Base-by-base conservation (phyloP, 2,329 filamentous ascomycete species). In the Exophiala alcalophila region DNA sequence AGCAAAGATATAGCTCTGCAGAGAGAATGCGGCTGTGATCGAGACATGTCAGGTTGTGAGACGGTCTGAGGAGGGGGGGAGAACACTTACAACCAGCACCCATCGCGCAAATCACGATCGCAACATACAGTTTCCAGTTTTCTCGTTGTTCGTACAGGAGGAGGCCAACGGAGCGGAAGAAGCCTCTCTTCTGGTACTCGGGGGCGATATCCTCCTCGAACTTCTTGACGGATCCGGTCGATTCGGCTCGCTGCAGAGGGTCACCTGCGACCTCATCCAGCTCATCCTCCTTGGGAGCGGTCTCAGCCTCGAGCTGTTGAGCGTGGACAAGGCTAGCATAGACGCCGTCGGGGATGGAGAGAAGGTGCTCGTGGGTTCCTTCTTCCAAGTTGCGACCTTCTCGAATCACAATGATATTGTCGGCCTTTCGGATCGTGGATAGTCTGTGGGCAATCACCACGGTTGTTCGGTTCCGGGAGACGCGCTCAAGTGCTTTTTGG, bases 371-470 rank as follows among this genome's bases (percentile, higher is more conserved):
- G 52, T 94, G 88, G 0, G 77, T 87, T 0, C 88, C 88, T 53
- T 82, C 70, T 61, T 94, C 86, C 6, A 83, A 73, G 0, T 88
- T 77, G 38, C 73, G 66, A 2, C 88, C 88, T 54, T 83, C 77
- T 34, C 83, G 74, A 39, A 94, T 64, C 1, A 94, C 87, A 5
- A 89, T 70, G 40, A 94, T 94, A 25, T 80, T 78, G 58, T 94
- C 83, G 3, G 87, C 86, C 51, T 84, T 81, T 67, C 83, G 80
- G 40, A 86, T 80, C 0, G 83, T 87, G 0, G 83, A 84, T 16
- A 86, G 66, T 7, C 83, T 76, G 59, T 86, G 83, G 0, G 87
- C 89, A 33, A 91, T 86, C 28, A 89, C 78, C n/a, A 92, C 77
- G 0, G 86, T 81, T 0, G 84, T 86, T 4, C 86, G 75, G 5